Percentiles rank a stretch among this genome's conserved stretches.
Conservation (phyloP, 371 early-diverging fungal species). For the Mucor circinelloides region DNA sequence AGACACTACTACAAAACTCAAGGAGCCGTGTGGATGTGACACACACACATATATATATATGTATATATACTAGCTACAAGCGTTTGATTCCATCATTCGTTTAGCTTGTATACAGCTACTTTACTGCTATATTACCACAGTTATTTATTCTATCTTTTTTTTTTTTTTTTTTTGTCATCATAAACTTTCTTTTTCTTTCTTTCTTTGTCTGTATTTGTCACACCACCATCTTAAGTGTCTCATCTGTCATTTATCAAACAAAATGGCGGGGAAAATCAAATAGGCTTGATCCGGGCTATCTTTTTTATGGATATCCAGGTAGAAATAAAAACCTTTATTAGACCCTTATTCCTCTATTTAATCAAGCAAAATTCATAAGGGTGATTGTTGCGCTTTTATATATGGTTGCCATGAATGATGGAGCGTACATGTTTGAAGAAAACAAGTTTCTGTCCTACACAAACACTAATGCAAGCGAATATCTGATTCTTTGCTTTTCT, state of each 20-base stretch:
- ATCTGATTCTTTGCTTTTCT: neutral
- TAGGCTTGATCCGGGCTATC: neutral
- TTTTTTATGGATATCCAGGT: neutral
- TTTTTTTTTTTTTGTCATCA: neutral
- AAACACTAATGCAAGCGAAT: neutral
- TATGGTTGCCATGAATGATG: neutral
- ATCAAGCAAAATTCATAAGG: no score
- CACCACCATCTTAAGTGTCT: slow-evolving; percentile 7
- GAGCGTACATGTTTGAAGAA: neutral
- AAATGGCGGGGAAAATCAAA: slow-evolving; percentile 3
- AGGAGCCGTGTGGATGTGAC: slow-evolving; percentile 15
- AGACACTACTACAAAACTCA: slow-evolving; percentile 3
- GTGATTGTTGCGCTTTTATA: neutral
- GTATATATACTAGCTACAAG: neutral
- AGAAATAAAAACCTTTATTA: neutral
- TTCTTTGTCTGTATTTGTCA: slow-evolving; percentile 1
- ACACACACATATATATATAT: neutral
- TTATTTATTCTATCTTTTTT: neutral
- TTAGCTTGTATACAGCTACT: neutral
- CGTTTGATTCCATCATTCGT: no score
- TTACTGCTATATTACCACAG: neutral
- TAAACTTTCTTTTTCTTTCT: neutral
- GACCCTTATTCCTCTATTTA: neutral
- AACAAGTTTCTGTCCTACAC: neutral
- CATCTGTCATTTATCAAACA: slow-evolving; percentile 12